Evolutionary conservation across 495 filamentous ascomycete genomes (phyloP).

Genomic region (Paragyromitra xinjiangensis): DNA sequence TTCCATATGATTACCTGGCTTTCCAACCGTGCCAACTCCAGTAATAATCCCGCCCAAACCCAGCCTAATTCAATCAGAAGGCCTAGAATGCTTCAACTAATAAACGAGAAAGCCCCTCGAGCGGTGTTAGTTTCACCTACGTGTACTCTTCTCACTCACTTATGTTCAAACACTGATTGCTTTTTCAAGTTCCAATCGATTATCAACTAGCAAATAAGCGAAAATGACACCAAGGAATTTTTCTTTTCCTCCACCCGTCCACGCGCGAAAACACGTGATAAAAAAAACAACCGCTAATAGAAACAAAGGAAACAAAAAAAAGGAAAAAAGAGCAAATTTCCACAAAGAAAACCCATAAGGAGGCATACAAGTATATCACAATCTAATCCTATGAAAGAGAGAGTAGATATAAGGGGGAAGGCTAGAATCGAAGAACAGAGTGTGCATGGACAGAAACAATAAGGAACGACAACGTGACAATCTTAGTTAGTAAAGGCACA

Average conservation of each 20-base stretch:
- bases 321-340: slow-evolving; percentile 31
- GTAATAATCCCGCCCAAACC: no score
- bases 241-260: neutral
- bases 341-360: slow-evolving; percentile 25
- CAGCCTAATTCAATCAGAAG: no score
- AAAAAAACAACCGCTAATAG: slow-evolving; percentile 1
- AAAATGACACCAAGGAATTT: slow-evolving; percentile 15
- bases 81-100: no score
- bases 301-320: neutral
- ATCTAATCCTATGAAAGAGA: slow-evolving; percentile 14
- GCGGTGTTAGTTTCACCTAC: no score
- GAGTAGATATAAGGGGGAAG: neutral
- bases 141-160: neutral
- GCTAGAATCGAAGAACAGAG: neutral
- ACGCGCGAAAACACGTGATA: slow-evolving; percentile 4
- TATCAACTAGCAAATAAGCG: slow-evolving; percentile 22
- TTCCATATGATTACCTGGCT: neutral
- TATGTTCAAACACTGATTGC: neutral
- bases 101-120: no score
- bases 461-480: slow-evolving; percentile 1
- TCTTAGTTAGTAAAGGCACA: slow-evolving; percentile 8
- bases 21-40: no score
- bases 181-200: slow-evolving; percentile 29
- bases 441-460: neutral
- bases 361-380: slow-evolving; percentile 24